These are phyloP conservation scores for Leishmania tarentolae DNA, from an alignment of 208 protist species.

Conservation along the genomic window DNA sequence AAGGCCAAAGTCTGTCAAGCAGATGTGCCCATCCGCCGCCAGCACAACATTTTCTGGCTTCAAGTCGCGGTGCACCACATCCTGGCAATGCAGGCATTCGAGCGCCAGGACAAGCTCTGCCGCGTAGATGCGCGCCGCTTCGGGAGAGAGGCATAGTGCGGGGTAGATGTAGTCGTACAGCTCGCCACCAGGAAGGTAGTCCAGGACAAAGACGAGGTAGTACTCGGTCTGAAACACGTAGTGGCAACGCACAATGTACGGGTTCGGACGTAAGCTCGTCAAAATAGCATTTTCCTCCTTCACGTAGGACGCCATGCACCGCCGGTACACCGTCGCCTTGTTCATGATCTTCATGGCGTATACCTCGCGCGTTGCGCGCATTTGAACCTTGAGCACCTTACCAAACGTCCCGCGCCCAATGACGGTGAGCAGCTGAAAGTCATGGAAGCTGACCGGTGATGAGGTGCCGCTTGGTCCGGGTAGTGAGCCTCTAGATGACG, in stretches of 20 bases:
- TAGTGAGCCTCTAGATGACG: constrained; percentile 5
- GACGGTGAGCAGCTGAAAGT: constrained; percentile 91
- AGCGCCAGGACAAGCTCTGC: constrained; percentile 92
- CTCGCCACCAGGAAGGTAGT: constrained; percentile 95
- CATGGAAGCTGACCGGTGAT: constrained; percentile 49
- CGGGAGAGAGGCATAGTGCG: constrained; percentile 35
- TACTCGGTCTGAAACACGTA: constrained; percentile 88
- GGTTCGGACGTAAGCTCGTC: constrained; percentile 74
- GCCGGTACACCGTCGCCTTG: constrained; percentile 81
- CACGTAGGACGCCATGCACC: constrained; percentile 87
- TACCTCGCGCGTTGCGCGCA: constrained; percentile 50
- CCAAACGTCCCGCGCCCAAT: constrained; percentile 94
- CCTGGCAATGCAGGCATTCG: constrained; percentile 84
- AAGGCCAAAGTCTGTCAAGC: constrained; percentile 91
- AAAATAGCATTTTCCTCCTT: constrained; percentile 87
- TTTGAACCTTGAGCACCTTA: constrained; percentile 93
- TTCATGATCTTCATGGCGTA: constrained; percentile 94
- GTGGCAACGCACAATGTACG: constrained; percentile 88
- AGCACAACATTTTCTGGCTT: constrained; percentile 93
- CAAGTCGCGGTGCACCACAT: constrained; percentile 88
- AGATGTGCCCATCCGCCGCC: constrained; percentile 75
- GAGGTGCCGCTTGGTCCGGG: neutral
- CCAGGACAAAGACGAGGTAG: constrained; percentile 91
- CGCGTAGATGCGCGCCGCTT: constrained; percentile 81
- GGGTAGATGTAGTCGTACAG: constrained; percentile 94